These are phyloP conservation scores for Russula griseocarnosa DNA, from an alignment of 768 basidiomycete species.

Conservation along the genomic window DNA sequence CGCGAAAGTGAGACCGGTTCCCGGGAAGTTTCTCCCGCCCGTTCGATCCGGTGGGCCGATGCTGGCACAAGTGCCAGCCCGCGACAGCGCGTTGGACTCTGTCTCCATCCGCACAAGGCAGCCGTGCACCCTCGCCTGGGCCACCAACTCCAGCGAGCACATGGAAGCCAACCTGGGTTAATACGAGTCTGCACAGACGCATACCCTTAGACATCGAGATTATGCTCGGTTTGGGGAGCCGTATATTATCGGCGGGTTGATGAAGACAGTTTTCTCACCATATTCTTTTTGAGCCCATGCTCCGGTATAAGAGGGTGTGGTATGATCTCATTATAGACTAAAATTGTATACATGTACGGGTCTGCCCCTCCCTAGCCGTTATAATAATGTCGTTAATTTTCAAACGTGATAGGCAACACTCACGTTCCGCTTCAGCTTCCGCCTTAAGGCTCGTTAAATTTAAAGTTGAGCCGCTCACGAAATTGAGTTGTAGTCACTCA, in stretches of 20 bases:
- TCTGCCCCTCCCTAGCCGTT: not conserved
- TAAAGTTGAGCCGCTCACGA: too few species aligned
- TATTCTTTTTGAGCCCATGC: not conserved
- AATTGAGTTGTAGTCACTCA: too few species aligned
- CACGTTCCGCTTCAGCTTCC: too few species aligned
- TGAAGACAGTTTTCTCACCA: not conserved
- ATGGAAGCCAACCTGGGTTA: not conserved
- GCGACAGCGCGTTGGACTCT: constrained; percentile 26
- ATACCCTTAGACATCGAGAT: not conserved
- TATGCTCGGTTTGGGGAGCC: not conserved
- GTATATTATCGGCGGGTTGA: not conserved
- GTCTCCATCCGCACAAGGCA: constrained; percentile 19
- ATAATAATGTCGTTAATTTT: not conserved
- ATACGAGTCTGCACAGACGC: not conserved
- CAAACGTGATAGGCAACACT: too few species aligned
- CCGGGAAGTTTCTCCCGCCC: constrained; percentile 44
- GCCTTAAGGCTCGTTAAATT: too few species aligned
- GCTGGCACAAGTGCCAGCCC: constrained; percentile 24
- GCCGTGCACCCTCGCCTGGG: constrained; percentile 16
- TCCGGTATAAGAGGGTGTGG: not conserved
- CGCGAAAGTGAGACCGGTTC: constrained; percentile 30
- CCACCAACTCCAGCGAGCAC: constrained; percentile 6
- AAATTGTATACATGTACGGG: not conserved
- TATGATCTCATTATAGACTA: not conserved
- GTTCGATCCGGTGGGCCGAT: constrained; percentile 49